Percentiles rank a stretch among this genome's conserved stretches.
phyloP scores from a whole-genome alignment of 2,329 filamentous ascomycete species.

The Sphaerulina vaccinii region DNA sequence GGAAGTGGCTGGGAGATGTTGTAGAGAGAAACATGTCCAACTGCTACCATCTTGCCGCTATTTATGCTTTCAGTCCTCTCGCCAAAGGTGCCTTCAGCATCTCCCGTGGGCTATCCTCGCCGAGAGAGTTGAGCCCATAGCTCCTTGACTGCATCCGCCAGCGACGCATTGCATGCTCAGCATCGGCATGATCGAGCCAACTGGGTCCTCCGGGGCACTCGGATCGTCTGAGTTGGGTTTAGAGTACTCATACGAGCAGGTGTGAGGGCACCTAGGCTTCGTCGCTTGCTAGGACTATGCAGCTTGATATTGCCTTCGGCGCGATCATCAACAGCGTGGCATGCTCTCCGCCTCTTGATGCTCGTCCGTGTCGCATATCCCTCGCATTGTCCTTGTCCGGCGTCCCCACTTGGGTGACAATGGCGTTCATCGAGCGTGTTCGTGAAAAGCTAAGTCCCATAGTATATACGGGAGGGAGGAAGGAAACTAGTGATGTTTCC shows the following conservation, averaged over 20 bases:
- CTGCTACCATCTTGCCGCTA: constrained; percentile 26
- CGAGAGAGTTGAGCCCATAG: constrained; percentile 20
- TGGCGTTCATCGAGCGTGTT: constrained; percentile 21
- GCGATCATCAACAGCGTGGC: constrained; percentile 43
- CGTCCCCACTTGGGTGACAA: constrained; percentile 25
- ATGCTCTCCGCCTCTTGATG: constrained; percentile 46
- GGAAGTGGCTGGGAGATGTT: constrained; percentile 24
- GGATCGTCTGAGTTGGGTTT: constrained; percentile 45
- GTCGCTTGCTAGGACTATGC: constrained; percentile 26
- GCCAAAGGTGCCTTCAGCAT: constrained; percentile 5
- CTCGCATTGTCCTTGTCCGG: constrained; percentile 36
- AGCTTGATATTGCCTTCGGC: constrained; percentile 27
- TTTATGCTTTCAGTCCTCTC: constrained; percentile 33
- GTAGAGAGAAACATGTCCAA: constrained; percentile 13
- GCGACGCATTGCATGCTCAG: constrained; percentile 18
- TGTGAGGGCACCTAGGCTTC: constrained; percentile 29
- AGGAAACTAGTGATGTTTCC: constrained; percentile 7
- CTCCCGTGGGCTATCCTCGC: constrained; percentile 14
- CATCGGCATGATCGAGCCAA: constrained; percentile 39
- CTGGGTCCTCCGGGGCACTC: constrained; percentile 45
- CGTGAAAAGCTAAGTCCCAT: constrained; percentile 17
- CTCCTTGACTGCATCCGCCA: constrained; percentile 18
- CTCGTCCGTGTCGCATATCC: constrained; percentile 40
- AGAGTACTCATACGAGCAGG: constrained; percentile 34
- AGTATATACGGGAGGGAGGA: constrained; percentile 8